Percentiles rank a stretch among this genome's conserved stretches.
These are phyloP conservation scores for Tricholoma flavovirens DNA, from an alignment of 768 basidiomycete genomes.

Conservation along the genomic window DNA sequence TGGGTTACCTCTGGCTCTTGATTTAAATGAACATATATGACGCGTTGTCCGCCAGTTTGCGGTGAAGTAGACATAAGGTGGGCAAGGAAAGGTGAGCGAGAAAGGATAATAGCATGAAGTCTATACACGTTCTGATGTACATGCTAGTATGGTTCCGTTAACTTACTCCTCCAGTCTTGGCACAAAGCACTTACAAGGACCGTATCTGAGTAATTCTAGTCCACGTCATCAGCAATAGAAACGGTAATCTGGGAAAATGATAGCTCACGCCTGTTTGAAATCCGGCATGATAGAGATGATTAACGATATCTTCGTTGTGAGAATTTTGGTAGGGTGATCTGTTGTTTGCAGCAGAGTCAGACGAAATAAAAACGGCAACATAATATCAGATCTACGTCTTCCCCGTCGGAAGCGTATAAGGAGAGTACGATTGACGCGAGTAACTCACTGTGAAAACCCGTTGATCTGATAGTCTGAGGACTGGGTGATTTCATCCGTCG, in stretches of 20 bases:
- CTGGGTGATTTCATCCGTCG: conserved; percentile 32
- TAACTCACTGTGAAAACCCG: conserved; percentile 56
- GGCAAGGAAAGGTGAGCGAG: conserved; percentile 82
- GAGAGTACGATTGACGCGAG: conserved; percentile 2
- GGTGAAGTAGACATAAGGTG: conserved; percentile 84
- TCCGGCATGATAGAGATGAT: conserved; percentile 72
- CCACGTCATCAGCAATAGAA: conserved; percentile 5
- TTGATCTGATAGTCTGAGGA: conserved; percentile 43
- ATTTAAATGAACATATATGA: conserved; percentile 70
- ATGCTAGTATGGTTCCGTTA: conserved; percentile 39
- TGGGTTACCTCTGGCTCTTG: conserved; percentile 78
- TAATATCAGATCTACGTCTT: conserved; percentile 12
- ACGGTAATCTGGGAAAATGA: conserved; percentile 9
- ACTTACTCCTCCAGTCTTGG: conserved; percentile 4
- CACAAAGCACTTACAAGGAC: conserved; percentile 50
- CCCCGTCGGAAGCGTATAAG: conserved; percentile 4
- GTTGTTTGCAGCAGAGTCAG: conserved; percentile 11
- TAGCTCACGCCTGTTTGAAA: conserved; percentile 76
- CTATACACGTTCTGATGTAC: conserved; percentile 70
- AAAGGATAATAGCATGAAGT: conserved; percentile 80
- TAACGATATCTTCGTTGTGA: conserved; percentile 75
- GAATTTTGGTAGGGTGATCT: conserved; percentile 51
- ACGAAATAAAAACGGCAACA: background rate
- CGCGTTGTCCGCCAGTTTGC: conserved; percentile 56
- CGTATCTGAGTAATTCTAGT: conserved; percentile 81